Base-by-base conservation (phyloP, 306 rosid species). In the Rosa multiflora region DNA sequence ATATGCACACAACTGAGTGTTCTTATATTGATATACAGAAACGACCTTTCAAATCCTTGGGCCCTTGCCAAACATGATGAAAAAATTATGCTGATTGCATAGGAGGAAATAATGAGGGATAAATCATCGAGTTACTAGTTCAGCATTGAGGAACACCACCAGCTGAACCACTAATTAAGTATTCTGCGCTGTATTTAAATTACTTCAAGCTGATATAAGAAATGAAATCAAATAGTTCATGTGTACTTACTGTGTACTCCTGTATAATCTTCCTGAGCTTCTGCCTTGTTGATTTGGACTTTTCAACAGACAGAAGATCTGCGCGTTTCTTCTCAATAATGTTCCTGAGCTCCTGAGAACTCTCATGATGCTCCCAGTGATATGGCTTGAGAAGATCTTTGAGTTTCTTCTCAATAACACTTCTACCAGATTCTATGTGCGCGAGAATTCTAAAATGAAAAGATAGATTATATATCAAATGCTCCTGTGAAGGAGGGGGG, bases 251-350 rank as follows among this genome's bases (percentile, higher is more conserved):
- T 6, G 90, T 88, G 76, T 87, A 92, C 80, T 95, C 93, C 82
- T 91, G 88, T 70, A 95, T 83, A 80, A 95, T 91, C 83, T 91
- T 91, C 83, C 40, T 91, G 78, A 95, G 90, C 88, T 92, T 95
- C 85, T 87, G 91, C 79, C 95, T 85, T 70, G 84, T 78, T 74
- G 85, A 88, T 84, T 85, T 92, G 70, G 89, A 84, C 82, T 80
- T 88, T 61, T 91, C 94, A 23, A 90, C 37, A 44, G 91, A 88
- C 74, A 84, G 67, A n/a, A 56, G 63, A 56, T 8, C 10, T 23
- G 29, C 12, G 11, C 14, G 63, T 56, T 56, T 56, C 63, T 56
- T 56, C 32, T 56, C 63, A 56, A n/a, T 56, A 56, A n/a, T 29
- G 3, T 21, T 56, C 63, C 12, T 9, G 21, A 13, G 11, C 14